These are phyloP conservation scores for Sporothrix euskadiensis DNA, from an alignment of 2,329 filamentous ascomycete genomes.

Conservation along the genomic window DNA sequence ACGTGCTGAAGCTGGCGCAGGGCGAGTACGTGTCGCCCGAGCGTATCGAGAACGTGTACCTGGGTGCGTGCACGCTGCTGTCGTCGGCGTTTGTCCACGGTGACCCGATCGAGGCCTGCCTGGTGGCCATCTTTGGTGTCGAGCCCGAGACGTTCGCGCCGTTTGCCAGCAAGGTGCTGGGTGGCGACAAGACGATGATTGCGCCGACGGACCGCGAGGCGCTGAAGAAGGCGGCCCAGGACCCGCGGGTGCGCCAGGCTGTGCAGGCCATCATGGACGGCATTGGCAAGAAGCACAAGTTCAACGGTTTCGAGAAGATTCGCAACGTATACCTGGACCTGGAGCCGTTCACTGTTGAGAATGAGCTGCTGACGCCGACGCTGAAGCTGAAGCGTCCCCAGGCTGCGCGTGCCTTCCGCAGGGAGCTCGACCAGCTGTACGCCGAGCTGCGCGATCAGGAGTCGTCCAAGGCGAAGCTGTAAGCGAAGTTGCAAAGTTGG, in stretches of 20 bases:
- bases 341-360: constrained; percentile 91
- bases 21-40: constrained; percentile 98
- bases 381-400: constrained; percentile 63
- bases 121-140: constrained; percentile 86
- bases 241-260: constrained; percentile 71
- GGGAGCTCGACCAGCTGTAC: constrained; percentile 59
- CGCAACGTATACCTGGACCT: constrained; percentile 71
- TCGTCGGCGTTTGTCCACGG: constrained; percentile 87
- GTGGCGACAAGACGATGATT: constrained; percentile 46
- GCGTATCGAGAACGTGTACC: constrained; percentile 91
- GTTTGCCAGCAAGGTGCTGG: constrained; percentile 75
- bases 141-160: constrained; percentile 80
- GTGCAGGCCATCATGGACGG: constrained; percentile 76
- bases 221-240: constrained; percentile 64
- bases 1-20: constrained; percentile 96
- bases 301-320: constrained; percentile 88
- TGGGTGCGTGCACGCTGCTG: constrained; percentile 76
- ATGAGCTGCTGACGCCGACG: constrained; percentile 86
- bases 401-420: constrained; percentile 53
- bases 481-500: neutral
- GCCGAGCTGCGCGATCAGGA: constrained; percentile 51
- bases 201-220: constrained; percentile 63
- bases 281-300: constrained; percentile 79
- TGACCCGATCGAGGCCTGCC: constrained; percentile 74
- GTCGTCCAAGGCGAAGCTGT: constrained; percentile 50